A percentile compares a stretch with the other conserved stretches of the same genome.
Conservation (phyloP, 73 alveolate species). For the Stentor coeruleus region DNA sequence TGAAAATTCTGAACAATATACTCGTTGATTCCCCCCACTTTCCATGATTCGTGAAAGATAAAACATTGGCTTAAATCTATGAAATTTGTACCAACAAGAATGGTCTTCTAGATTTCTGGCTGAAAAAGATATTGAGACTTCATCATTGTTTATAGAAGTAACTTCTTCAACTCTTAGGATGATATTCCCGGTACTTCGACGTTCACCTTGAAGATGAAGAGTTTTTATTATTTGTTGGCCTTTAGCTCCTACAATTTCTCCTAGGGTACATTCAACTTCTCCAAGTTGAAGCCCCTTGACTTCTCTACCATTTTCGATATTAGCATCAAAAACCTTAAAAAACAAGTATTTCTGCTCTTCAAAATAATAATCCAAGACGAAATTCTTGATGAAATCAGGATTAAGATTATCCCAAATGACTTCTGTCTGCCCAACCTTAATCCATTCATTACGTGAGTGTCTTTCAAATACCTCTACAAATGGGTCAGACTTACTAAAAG, state of each 20-base stretch:
- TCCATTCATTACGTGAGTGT: slow-evolving; percentile 31
- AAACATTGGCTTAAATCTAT: slow-evolving; percentile 13
- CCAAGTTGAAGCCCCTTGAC: slow-evolving; percentile 28
- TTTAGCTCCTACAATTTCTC: slow-evolving; percentile 38
- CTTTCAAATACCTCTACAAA: slow-evolving; percentile 26
- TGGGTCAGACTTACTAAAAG: slow-evolving; percentile 61
- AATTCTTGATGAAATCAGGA: slow-evolving; percentile 66
- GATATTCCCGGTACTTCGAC: slow-evolving; percentile 32
- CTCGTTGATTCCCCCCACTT: slow-evolving; percentile 24
- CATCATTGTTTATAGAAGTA: background rate
- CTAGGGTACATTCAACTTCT: slow-evolving; percentile 35
- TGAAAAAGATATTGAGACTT: background rate
- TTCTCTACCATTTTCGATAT: slow-evolving; percentile 20
- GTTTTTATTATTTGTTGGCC: slow-evolving; percentile 30
- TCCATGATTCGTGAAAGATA: background rate
- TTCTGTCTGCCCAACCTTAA: slow-evolving; percentile 61
- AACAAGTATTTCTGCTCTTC: slow-evolving; percentile 41
- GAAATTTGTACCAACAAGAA: background rate
- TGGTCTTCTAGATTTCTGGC: background rate
- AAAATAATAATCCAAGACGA: slow-evolving; percentile 50
- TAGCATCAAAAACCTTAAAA: slow-evolving; percentile 35
- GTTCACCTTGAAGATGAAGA: background rate
- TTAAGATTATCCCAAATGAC: slow-evolving; percentile 54
- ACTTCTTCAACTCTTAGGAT: slow-evolving; percentile 34
- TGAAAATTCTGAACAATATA: slow-evolving; percentile 30